Base-by-base conservation (phyloP, 1,284 basidiomycete species). In the Puccinia coronata region DNA sequence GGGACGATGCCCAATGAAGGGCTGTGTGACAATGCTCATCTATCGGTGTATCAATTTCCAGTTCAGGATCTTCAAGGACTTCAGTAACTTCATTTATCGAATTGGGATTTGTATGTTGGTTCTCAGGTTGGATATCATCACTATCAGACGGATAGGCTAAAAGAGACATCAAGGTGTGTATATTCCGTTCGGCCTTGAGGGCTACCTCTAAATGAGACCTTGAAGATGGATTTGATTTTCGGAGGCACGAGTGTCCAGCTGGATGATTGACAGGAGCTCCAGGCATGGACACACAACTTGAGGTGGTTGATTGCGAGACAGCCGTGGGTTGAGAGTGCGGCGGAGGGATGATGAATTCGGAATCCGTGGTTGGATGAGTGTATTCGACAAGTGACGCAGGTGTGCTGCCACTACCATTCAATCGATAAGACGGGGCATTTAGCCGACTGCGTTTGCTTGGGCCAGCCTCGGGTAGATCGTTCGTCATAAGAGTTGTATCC, bases 21-120 rank as follows among this genome's bases (percentile, higher is more conserved):
- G 96, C 92, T 0, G 95, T 95, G 86, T 99, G 96, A 0, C 95
- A 94, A 84, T 96, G 92, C 83, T 98, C 94, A 85, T 99, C 97
- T 53, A 98, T 90, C 61, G 95, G 89, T 25, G 90, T 89, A 85
- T 98, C 93, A 70, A 93, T 87, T 82, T 95, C 93, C 70, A 91
- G 83, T 63, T 86, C 83, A 82, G 83, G 75, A 72, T 73, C 49
- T 59, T 73, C 57, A 23, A 80, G 70, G 59, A 73, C 61, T 36
- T 73, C 51, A 47, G 47, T 53, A 25, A 80, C 43, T 31, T 72
- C 59, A 55, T 23, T 36, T 61, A 53, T 23, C 18, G 79, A 49
- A 53, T 73, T 71, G 28, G 57, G 28, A 28, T 73, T 73, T 36
- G 11, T 11, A 25, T 61, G 69, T 20, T 70, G 47, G 16, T 39